Conservation (phyloP, 2,329 filamentous ascomycete genomes). For the Ascocoryne sarcoides region DNA sequence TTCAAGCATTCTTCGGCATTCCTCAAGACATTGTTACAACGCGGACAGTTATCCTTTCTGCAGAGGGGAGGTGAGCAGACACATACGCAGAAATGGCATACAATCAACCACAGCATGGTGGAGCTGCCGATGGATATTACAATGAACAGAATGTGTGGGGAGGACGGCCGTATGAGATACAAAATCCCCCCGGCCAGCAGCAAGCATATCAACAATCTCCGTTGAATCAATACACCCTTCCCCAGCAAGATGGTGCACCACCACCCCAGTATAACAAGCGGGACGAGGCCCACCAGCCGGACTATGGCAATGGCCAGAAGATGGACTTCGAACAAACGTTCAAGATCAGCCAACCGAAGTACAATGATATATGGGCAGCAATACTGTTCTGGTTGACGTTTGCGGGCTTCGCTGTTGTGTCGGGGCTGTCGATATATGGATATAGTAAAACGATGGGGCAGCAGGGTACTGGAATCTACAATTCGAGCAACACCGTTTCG, state of each 20-base stretch:
- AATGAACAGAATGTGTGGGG: not conserved
- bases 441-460: constrained; percentile 56
- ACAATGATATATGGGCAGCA: constrained; percentile 84
- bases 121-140: constrained; percentile 21
- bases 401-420: constrained; percentile 67
- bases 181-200: not conserved
- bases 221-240: not conserved
- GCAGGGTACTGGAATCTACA: constrained; percentile 68
- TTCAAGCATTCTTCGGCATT: too few species aligned
- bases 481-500: constrained; percentile 46
- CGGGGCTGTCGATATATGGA: constrained; percentile 64
- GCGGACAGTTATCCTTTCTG: too few species aligned
- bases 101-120: constrained; percentile 18
- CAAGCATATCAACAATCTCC: constrained; percentile 1
- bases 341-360: constrained; percentile 75
- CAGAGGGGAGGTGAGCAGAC: too few species aligned
- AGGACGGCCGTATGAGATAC: not conserved
- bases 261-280: not conserved
- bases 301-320: constrained; percentile 9
- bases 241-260: not conserved
- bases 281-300: not conserved
- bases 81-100: constrained; percentile 19
- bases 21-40: too few species aligned
- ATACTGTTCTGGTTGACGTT: constrained; percentile 66
- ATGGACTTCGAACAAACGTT: constrained; percentile 68